A percentile compares a stretch with the other conserved stretches of the same genome.
phyloP scores from a whole-genome alignment of 441 rosid genomes.

The Erodium texanum region DNA sequence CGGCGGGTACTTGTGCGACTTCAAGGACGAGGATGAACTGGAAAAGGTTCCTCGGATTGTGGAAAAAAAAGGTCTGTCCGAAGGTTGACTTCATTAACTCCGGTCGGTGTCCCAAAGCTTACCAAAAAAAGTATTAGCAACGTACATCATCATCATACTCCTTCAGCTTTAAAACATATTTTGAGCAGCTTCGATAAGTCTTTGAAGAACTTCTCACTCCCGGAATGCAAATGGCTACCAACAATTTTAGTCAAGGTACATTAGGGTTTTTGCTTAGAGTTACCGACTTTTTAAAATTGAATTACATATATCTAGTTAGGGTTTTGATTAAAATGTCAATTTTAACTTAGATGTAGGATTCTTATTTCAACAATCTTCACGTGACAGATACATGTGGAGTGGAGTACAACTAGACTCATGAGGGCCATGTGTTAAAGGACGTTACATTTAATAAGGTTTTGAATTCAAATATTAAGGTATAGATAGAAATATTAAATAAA shows the following conservation, averaged over 20 bases:
- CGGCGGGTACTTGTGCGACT: slow-evolving; percentile 14
- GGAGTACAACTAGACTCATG: too few species aligned
- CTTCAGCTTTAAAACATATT: slow-evolving; percentile 37
- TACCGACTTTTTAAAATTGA: too few species aligned
- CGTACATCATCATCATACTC: slow-evolving; percentile 17
- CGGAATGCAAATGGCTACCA: slow-evolving; percentile 58
- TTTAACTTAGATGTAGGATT: too few species aligned
- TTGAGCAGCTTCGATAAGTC: slow-evolving; percentile 47
- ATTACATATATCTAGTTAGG: too few species aligned
- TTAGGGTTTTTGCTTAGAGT: neutral
- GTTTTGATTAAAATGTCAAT: too few species aligned
- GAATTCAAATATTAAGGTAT: too few species aligned
- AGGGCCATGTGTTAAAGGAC: too few species aligned
- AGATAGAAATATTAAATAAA: too few species aligned
- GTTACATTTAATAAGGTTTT: too few species aligned
- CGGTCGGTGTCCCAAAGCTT: slow-evolving; percentile 27
- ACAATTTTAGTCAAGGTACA: slow-evolving; percentile 53
- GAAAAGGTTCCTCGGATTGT: slow-evolving; percentile 56
- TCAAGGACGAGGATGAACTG: slow-evolving; percentile 41
- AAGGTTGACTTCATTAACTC: slow-evolving; percentile 44
- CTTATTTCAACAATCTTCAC: too few species aligned
- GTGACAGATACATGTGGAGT: too few species aligned
- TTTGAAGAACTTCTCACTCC: slow-evolving; percentile 41
- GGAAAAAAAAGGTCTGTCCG: slow-evolving; percentile 53
- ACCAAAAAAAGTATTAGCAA: slow-evolving; percentile 36